Conservation (phyloP, 345 rosid species). For the Kernera saxatilis region DNA sequence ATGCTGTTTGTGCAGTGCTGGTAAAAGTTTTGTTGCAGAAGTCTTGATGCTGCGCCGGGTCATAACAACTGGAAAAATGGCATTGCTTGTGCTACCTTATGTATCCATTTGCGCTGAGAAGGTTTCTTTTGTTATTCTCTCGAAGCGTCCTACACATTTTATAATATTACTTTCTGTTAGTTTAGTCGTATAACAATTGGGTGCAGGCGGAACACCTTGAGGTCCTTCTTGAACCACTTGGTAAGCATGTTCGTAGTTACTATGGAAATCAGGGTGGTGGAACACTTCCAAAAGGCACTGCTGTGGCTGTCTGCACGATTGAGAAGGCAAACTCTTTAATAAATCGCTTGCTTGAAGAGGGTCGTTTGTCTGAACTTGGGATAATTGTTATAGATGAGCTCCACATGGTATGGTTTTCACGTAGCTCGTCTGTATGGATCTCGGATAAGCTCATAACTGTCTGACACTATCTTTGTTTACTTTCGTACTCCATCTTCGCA, state of each 20-base stretch:
- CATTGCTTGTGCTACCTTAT: conserved; percentile 92
- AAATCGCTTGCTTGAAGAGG: conserved; percentile 91
- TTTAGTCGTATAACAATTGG: conserved; percentile 4
- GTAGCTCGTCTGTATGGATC: conserved; percentile 9
- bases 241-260: conserved; percentile 86
- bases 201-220: conserved; percentile 93
- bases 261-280: conserved; percentile 98
- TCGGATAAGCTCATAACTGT: conserved; percentile 7
- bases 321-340: conserved; percentile 93
- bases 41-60: conserved; percentile 91
- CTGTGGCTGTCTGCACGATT: conserved; percentile 98
- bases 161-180: conserved; percentile 4
- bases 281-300: conserved; percentile 90
- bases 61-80: conserved; percentile 74
- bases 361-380: conserved; percentile 90
- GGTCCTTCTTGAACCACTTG: conserved; percentile 83
- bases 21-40: conserved; percentile 98
- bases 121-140: conserved; percentile 39
- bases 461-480: conserved; percentile 17
- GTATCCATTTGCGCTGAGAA: conserved; percentile 94
- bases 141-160: conserved; percentile 6
- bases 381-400: conserved; percentile 94
- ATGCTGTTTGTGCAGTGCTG: conserved; percentile 55
- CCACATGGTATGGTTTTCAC: conserved; percentile 67
- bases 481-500: conserved; percentile 2